Conservation (phyloP, 352 stramenopile species). For the Pilasporangium apinafurcum region DNA sequence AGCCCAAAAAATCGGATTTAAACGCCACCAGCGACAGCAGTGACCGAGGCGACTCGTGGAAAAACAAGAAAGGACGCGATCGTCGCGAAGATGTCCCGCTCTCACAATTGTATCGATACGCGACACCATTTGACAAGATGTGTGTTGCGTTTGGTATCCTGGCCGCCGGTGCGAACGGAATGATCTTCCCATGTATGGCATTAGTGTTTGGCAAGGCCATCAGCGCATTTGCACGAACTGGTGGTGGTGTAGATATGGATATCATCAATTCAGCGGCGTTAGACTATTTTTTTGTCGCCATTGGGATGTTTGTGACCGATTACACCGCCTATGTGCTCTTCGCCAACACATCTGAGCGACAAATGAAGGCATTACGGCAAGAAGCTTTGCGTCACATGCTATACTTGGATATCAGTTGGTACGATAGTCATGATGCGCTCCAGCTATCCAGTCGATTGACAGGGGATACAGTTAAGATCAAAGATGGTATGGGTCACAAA, state of each 20-base stretch:
- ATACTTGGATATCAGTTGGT: constrained; percentile 46
- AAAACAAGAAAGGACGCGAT: too few relatives aligned
- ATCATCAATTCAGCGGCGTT: constrained; percentile 18
- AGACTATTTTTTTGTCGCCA: constrained; percentile 18
- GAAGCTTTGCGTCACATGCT: constrained; percentile 35
- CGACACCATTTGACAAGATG: constrained; percentile 18
- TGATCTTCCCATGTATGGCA: constrained; percentile 42
- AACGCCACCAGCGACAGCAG: too few relatives aligned
- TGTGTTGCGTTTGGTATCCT: constrained; percentile 17
- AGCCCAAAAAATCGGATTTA: too few relatives aligned
- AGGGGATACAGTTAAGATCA: constrained; percentile 51
- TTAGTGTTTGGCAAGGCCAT: constrained; percentile 43
- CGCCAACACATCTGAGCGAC: constrained; percentile 21
- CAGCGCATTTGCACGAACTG: constrained; percentile 18
- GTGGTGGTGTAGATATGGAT: constrained; percentile 16
- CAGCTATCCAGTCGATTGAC: constrained; percentile 38
- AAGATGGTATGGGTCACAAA: constrained; percentile 47
- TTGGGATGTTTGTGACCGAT: constrained; percentile 26
- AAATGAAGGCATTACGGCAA: constrained; percentile 34
- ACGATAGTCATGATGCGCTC: constrained; percentile 30
- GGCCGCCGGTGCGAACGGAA: constrained; percentile 28
- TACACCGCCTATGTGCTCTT: constrained; percentile 24
- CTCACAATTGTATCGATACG: constrained; percentile 29
- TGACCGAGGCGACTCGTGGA: too few relatives aligned
- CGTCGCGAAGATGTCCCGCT: too few relatives aligned